Evolutionary conservation across 2,329 filamentous ascomycete species (phyloP).

Genomic region (Ceratocystis alfenasii): DNA sequence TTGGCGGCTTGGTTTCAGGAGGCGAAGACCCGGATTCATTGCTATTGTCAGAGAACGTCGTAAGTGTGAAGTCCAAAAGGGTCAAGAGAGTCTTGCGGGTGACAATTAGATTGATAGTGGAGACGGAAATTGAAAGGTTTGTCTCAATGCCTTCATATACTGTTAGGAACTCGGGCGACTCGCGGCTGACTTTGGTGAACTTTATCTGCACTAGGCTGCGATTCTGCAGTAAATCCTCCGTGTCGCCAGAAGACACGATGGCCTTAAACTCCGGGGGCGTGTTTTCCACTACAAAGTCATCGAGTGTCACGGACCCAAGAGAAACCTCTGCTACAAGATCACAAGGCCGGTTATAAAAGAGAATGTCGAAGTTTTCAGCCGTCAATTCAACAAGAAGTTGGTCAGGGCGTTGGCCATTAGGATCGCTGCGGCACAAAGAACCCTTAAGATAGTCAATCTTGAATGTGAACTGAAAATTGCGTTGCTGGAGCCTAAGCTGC

Average conservation of each 20-base stretch:
- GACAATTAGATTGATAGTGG: conserved; percentile 91
- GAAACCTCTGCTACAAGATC: conserved; percentile 91
- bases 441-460: conserved; percentile 89
- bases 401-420: conserved; percentile 63
- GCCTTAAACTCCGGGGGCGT: conserved; percentile 86
- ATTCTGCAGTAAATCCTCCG: conserved; percentile 60
- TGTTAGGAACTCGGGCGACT: conserved; percentile 85
- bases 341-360: conserved; percentile 77
- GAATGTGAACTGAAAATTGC: conserved; percentile 93
- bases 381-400: conserved; percentile 79
- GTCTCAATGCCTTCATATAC: conserved; percentile 89
- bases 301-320: conserved; percentile 73
- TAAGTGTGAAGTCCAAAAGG: conserved; percentile 81
- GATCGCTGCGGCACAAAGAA: conserved; percentile 78
- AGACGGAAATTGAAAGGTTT: conserved; percentile 80
- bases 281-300: conserved; percentile 80
- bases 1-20: conserved; percentile 23
- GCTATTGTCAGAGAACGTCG: conserved; percentile 64
- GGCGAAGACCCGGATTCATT: conserved; percentile 26
- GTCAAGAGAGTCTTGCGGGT: conserved; percentile 88
- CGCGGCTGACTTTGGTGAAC: conserved; percentile 75
- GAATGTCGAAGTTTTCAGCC: conserved; percentile 75
- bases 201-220: conserved; percentile 80
- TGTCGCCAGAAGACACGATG: conserved; percentile 75
- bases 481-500: conserved; percentile 58